Base-by-base conservation (phyloP, 495 filamentous ascomycete genomes). In the Geopyxis carbonaria region DNA sequence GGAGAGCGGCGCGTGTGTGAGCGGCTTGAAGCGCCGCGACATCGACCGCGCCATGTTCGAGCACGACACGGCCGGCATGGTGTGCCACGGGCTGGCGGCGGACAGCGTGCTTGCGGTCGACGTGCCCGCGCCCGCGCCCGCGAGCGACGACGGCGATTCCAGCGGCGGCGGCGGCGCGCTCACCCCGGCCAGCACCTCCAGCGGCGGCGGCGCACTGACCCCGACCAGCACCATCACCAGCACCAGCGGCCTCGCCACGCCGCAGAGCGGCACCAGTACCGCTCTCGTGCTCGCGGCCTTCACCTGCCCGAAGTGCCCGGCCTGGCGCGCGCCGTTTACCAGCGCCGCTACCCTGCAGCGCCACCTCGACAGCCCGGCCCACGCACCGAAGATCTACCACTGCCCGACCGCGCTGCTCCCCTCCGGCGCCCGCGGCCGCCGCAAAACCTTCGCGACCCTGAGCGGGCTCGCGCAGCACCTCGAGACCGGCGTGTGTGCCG, bases 401-500 rank as follows among this genome's bases (percentile, higher is more conserved):
- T 51, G 48, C 15, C 48, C 48, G 16, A 4, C 44, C 9, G 9
- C 13, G 3, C 14, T 50, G 13, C n/a, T 45, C 4, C 18, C 16
- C 1, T 25, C 21, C 14, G 14, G 11, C 13, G 22, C 3, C 14
- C 9, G 4, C 5, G 3, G 9, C 4, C 23, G 14, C 4, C 11
- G 31, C 24, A 50, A 44, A 22, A 34, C 23, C 2, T 50, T 50
- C n/a, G 39, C 43, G 20, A 44, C 46, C 11, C 31, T 50, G n/a
- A 45, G 47, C 13, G 47, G 46, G 8, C 30, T 50, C 15, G 40
- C 41, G n/a, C 41, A 41, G 19, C 47, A 50, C 25, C 30, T 50
- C 14, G 47, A 50, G 24, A 31, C 15, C 1, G 47, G 40, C 7
- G 40, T 40, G 10, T 50, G 47, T 31, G 35, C 21, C 16, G 46